These are phyloP conservation scores for Silene coronaria DNA, from an alignment of 179 eudicot species.

Conservation along the genomic window DNA sequence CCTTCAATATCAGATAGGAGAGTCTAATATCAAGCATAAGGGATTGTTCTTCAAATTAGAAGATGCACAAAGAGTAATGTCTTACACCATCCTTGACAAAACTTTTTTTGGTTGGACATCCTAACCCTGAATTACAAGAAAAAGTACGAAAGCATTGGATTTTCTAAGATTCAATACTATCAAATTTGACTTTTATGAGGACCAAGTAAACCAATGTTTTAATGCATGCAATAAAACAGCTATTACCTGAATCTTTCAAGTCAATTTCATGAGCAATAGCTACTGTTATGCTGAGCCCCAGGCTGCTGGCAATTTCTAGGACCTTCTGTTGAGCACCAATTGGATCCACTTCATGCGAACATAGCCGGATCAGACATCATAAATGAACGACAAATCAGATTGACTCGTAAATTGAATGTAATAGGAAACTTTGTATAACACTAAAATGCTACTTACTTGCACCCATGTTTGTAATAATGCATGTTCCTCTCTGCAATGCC, in stretches of 20 bases:
- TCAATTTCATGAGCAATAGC: constrained; percentile 61
- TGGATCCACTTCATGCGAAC: constrained; percentile 46
- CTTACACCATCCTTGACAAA: constrained; percentile 53
- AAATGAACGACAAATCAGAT: neutral
- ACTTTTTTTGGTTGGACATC: constrained; percentile 27
- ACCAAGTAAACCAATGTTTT: neutral
- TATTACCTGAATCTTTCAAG: constrained; percentile 45
- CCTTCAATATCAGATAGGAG: constrained; percentile 42
- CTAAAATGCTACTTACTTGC: constrained; percentile 57
- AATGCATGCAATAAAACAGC: neutral
- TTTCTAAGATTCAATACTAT: neutral
- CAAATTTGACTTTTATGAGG: neutral
- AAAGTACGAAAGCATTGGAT: constrained; percentile 3
- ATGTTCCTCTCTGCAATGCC: constrained; percentile 74
- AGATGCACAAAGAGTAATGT: constrained; percentile 23
- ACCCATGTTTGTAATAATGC: constrained; percentile 97
- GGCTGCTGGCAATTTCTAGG: constrained; percentile 50
- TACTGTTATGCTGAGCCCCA: constrained; percentile 55
- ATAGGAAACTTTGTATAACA: neutral
- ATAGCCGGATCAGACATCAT: constrained; percentile 14
- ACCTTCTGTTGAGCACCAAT: constrained; percentile 75
- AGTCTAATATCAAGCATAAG: constrained; percentile 7
- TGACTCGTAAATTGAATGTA: constrained; percentile 1
- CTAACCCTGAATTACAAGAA: constrained; percentile 34
- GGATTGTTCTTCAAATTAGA: constrained; percentile 8